Evolutionary conservation across 129 eudicot species (phyloP).

Genomic region (Tanacetum coccineum): DNA sequence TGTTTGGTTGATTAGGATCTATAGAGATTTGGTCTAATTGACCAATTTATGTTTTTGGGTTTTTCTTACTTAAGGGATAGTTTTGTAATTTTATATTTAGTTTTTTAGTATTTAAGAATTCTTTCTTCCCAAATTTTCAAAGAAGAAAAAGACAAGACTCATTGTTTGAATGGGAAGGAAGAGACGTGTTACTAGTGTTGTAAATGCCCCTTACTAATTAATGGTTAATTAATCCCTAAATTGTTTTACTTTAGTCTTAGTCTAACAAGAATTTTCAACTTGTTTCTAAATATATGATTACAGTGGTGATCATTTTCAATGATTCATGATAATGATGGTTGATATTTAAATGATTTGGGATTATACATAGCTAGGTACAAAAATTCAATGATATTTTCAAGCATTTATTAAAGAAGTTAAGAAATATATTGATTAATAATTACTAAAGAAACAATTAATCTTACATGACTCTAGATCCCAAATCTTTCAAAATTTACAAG

Average conservation of each 20-base stretch:
- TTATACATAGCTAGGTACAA: background rate
- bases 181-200: conserved; percentile 31
- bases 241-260: background rate
- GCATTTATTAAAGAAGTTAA: no score
- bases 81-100: conserved; percentile 28
- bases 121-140: conserved; percentile 17
- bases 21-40: conserved; percentile 23
- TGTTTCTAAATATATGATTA: background rate
- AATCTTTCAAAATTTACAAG: no score
- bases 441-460: no score
- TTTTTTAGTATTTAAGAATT: conserved; percentile 5
- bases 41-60: conserved; percentile 22
- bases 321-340: conserved; percentile 2
- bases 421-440: no score
- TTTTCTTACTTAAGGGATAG: conserved; percentile 28
- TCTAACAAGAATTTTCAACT: background rate
- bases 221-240: conserved; percentile 1
- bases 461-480: no score
- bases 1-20: conserved; percentile 26
- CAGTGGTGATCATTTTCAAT: background rate
- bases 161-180: conserved; percentile 28
- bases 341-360: background rate
- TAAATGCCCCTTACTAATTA: conserved; percentile 34
- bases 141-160: conserved; percentile 16
- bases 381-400: background rate